phyloP scores from a whole-genome alignment of 495 filamentous ascomycete genomes.

The Lichenothelia convexa region DNA sequence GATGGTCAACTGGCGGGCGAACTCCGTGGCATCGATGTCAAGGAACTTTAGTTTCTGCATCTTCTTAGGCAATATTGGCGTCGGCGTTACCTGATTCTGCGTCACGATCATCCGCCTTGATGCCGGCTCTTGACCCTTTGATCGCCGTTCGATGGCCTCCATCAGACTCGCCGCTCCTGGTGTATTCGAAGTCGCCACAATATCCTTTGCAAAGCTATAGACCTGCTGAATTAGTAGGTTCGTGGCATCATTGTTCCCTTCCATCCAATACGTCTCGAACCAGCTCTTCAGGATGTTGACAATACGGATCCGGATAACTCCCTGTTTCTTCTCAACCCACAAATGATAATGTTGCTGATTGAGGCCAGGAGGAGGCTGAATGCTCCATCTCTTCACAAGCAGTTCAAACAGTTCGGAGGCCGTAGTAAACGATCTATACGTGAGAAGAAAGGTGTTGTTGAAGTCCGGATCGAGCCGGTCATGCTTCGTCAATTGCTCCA shows the following conservation, averaged over 20 bases:
- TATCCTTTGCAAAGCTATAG: conserved; percentile 77
- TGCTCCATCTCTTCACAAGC: conserved; percentile 74
- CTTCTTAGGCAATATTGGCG: conserved; percentile 91
- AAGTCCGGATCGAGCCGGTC: conserved; percentile 91
- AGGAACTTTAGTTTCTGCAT: conserved; percentile 99
- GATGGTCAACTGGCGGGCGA: conserved; percentile 89
- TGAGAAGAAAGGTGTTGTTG: conserved; percentile 94
- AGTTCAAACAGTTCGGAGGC: conserved; percentile 84
- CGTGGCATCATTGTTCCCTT: conserved; percentile 64
- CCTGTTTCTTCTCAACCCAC: conserved; percentile 90
- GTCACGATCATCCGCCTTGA: conserved; percentile 75
- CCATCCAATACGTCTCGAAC: conserved; percentile 99
- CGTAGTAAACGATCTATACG: conserved; percentile 85
- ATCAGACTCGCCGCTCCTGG: conserved; percentile 67
- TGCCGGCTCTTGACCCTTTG: conserved; percentile 73
- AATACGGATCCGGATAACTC: conserved; percentile 81
- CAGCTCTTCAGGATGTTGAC: conserved; percentile 96
- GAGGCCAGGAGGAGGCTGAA: conserved; percentile 80
- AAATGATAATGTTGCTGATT: conserved; percentile 55
- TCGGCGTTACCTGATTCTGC: conserved; percentile 47
- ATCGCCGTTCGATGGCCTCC: conserved; percentile 67
- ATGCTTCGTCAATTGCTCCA: conserved; percentile 92
- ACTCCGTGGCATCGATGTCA: conserved; percentile 89
- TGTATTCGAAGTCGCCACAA: conserved; percentile 79
- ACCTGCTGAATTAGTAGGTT: conserved; percentile 74